These are phyloP conservation scores for Saccharomycopsis fibuligera DNA, from an alignment of 805 yeast genomes.

Conservation along the genomic window DNA sequence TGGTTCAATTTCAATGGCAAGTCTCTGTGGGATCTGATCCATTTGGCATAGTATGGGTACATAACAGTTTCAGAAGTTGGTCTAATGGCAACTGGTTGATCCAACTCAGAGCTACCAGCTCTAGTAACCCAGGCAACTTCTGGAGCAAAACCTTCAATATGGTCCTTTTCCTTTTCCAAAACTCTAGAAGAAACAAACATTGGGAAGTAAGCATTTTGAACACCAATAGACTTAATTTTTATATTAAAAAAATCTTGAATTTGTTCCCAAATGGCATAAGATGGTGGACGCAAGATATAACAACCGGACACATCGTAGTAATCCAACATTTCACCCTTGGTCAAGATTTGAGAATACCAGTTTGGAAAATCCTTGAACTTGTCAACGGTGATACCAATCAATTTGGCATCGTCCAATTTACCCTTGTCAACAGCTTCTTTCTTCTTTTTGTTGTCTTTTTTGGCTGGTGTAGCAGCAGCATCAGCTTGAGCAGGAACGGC, in stretches of 20 bases:
- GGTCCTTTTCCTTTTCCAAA: conserved; percentile 96
- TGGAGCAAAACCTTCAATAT: conserved; percentile 98
- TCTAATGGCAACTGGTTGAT: conserved; percentile 97
- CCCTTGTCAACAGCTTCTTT: conserved; percentile 33
- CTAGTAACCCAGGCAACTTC: conserved; percentile 99
- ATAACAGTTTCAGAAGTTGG: conserved; percentile 99
- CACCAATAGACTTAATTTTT: conserved; percentile 81
- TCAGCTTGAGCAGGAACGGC: conserved; percentile 37
- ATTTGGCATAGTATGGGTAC: conserved; percentile 98
- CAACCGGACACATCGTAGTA: conserved; percentile 99
- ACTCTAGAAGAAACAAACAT: conserved; percentile 94
- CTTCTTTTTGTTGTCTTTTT: conserved; percentile 18
- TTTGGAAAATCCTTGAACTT: conserved; percentile 88
- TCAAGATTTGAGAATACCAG: conserved; percentile 95
- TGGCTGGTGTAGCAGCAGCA: conserved; percentile 23
- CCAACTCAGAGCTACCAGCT: conserved; percentile 91
- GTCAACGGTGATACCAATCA: conserved; percentile 94
- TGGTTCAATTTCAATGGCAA: conserved; percentile 94
- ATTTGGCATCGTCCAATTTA: conserved; percentile 73
- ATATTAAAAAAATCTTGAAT: conserved; percentile 84
- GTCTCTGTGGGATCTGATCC: conserved; percentile 98
- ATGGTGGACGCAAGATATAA: conserved; percentile 93
- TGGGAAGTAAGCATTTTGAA: conserved; percentile 94
- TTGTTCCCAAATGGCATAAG: conserved; percentile 90
- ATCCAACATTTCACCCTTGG: conserved; percentile 97